Evolutionary conservation across 2,329 filamentous ascomycete species (phyloP).

Genomic region (Aspergillus ochraceus): DNA sequence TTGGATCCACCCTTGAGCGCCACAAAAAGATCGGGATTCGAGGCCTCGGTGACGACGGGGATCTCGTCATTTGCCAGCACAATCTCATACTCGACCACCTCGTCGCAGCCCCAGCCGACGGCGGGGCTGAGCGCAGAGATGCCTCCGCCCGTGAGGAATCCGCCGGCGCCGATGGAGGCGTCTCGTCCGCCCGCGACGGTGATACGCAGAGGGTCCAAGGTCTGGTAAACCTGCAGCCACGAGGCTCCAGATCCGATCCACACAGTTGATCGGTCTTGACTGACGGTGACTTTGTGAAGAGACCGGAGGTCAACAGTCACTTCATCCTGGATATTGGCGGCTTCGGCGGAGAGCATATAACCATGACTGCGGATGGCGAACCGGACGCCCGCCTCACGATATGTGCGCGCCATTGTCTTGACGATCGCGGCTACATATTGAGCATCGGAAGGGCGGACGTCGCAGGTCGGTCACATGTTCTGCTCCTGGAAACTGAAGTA

Average conservation of each 20-base stretch:
- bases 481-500: slow-evolving; percentile 17
- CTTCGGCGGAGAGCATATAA: slow-evolving; percentile 10
- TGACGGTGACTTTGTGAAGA: slow-evolving; percentile 3
- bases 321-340: slow-evolving; percentile 13
- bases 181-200: slow-evolving; percentile 10
- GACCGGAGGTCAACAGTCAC: slow-evolving; percentile 16
- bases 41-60: neutral
- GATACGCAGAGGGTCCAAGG: slow-evolving; percentile 13
- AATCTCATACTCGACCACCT: slow-evolving; percentile 2
- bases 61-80: slow-evolving; percentile 4
- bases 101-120: slow-evolving; percentile 2
- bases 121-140: neutral
- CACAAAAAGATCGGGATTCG: slow-evolving; percentile 2
- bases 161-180: slow-evolving; percentile 2
- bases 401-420: slow-evolving; percentile 1
- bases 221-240: slow-evolving; percentile 8
- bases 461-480: slow-evolving; percentile 18
- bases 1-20: slow-evolving; percentile 10
- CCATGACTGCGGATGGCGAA: slow-evolving; percentile 20
- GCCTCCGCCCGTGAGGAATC: neutral
- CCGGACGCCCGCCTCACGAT: slow-evolving; percentile 1
- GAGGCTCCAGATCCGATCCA: neutral
- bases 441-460: slow-evolving; percentile 19
- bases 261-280: neutral
- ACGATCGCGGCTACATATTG: slow-evolving; percentile 20